phyloP scores from a whole-genome alignment of 2,329 filamentous ascomycete genomes.

The Magnaporthiopsis rhizophila region DNA sequence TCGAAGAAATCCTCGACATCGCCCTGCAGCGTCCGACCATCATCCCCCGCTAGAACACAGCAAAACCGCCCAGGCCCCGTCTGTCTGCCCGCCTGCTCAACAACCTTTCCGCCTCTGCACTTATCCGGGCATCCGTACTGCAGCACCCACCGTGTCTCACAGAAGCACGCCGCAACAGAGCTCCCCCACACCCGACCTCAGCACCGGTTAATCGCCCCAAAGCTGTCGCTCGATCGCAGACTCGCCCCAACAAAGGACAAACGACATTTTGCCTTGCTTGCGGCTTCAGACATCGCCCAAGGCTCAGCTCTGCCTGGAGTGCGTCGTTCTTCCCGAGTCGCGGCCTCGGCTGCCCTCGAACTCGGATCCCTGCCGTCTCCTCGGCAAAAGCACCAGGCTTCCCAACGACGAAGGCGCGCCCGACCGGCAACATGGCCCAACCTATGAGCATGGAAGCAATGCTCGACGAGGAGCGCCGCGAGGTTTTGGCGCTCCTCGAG shows the following conservation, averaged over 20 bases:
- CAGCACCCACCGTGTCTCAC: background rate
- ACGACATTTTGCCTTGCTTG: background rate
- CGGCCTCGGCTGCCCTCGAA: background rate
- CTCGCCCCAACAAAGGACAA: background rate
- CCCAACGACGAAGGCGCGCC: background rate
- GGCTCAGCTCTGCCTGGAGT: background rate
- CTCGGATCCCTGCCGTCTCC: background rate
- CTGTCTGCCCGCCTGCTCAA: background rate
- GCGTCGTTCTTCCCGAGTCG: background rate
- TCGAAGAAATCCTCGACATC: slow-evolving; percentile 6
- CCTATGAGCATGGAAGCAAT: slow-evolving; percentile 70
- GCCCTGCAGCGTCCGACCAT: slow-evolving; percentile 4
- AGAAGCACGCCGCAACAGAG: background rate
- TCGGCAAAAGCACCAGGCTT: background rate
- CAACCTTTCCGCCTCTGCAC: background rate
- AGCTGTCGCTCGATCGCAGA: background rate
- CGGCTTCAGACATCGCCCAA: background rate
- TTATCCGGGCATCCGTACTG: background rate
- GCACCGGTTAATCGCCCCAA: background rate
- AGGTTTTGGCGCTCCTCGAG: slow-evolving; percentile 64
- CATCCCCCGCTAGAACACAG: slow-evolving; percentile 3
- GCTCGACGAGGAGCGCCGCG: slow-evolving; percentile 68
- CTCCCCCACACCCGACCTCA: background rate
- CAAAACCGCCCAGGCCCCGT: background rate
- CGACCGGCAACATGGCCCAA: slow-evolving; percentile 23